Percentiles rank a stretch among this genome's conserved stretches.
Evolutionary conservation across 73 alveolate genomes (phyloP).

Genomic region (Blepharisma japonicum): DNA sequence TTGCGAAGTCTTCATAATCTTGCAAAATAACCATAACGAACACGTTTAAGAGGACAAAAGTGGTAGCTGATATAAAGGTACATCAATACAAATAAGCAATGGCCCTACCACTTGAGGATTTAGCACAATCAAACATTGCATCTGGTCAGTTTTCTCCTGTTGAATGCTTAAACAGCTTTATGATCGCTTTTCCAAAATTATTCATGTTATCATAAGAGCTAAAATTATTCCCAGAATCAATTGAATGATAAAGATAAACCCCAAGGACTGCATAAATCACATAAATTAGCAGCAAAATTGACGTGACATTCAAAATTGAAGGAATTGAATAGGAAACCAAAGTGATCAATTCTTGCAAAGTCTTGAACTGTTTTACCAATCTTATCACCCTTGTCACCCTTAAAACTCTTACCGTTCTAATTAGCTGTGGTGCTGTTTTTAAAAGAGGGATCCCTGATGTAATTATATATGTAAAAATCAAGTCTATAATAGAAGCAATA

Average conservation of each 20-base stretch:
- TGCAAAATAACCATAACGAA: conserved; percentile 63
- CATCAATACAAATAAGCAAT: conserved; percentile 45
- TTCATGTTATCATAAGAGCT: conserved; percentile 67
- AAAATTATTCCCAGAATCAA: conserved; percentile 50
- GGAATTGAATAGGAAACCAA: conserved; percentile 82
- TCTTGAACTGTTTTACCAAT: conserved; percentile 77
- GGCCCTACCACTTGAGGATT: conserved; percentile 28
- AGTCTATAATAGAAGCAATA: conserved; percentile 77
- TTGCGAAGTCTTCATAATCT: conserved; percentile 54
- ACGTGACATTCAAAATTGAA: conserved; percentile 81
- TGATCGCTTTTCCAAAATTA: conserved; percentile 68
- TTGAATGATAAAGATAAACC: conserved; percentile 71
- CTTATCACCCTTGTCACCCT: conserved; percentile 86
- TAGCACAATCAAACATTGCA: conserved; percentile 66
- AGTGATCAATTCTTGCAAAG: conserved; percentile 70
- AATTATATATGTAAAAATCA: conserved; percentile 62
- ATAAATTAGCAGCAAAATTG: conserved; percentile 75
- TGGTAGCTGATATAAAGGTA: conserved; percentile 43
- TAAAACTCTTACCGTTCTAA: conserved; percentile 89
- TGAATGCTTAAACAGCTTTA: conserved; percentile 68
- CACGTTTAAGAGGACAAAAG: conserved; percentile 58
- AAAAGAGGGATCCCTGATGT: conserved; percentile 61
- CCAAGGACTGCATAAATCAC: conserved; percentile 89
- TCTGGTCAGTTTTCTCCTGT: conserved; percentile 89
- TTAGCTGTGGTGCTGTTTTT: conserved; percentile 83